phyloP scores from a whole-genome alignment of 805 yeast species.

The Monosporozyma aquatica region DNA sequence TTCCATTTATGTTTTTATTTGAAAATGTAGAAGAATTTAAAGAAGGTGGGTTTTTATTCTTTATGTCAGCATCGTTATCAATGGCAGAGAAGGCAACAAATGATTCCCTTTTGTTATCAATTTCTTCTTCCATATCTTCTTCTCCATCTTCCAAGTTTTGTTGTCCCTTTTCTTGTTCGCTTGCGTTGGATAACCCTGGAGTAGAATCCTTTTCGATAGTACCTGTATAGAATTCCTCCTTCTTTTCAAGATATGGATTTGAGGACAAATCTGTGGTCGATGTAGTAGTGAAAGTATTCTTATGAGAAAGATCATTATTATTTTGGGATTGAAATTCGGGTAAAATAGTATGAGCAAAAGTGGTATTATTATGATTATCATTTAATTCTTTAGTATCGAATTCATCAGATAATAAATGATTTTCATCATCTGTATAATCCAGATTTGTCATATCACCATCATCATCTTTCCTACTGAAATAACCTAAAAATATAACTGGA shows the following conservation, averaged over 20 bases:
- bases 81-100: constrained; percentile 19
- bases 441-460: constrained; percentile 19
- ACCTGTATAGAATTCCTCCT: constrained; percentile 1
- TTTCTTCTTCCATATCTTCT: constrained; percentile 5
- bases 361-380: not conserved
- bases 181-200: not conserved
- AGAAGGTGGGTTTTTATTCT: constrained; percentile 9
- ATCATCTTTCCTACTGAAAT: constrained; percentile 12
- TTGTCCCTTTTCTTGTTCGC: not conserved
- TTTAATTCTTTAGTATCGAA: not conserved
- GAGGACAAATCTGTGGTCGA: constrained; percentile 10
- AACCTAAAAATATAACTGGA: constrained; percentile 40
- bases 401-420: not conserved
- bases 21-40: constrained; percentile 20
- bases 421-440: constrained; percentile 1
- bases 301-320: not conserved
- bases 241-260: constrained; percentile 4
- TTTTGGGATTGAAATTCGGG: constrained; percentile 9
- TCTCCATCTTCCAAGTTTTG: not conserved
- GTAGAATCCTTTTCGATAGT: constrained; percentile 1
- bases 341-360: constrained; percentile 5
- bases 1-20: constrained; percentile 9
- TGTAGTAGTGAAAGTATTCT: constrained; percentile 3
- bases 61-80: constrained; percentile 7
- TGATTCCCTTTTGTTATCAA: constrained; percentile 6